These are phyloP conservation scores for Tetradesmus obliquus DNA, from an alignment of 139 green algal species.

Conservation along the genomic window DNA sequence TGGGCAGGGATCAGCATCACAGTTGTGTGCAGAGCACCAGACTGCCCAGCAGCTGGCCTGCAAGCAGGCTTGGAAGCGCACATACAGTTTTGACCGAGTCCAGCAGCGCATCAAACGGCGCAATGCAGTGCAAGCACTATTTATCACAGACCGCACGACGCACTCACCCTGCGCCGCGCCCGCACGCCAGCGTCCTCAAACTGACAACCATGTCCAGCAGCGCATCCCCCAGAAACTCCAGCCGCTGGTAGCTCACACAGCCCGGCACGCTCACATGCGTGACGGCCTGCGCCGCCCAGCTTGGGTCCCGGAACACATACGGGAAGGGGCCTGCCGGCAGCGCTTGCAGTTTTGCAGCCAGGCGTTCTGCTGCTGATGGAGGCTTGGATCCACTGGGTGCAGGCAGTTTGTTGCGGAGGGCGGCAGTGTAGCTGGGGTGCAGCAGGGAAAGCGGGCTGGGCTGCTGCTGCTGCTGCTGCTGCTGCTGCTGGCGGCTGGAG, in stretches of 20 bases:
- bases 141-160: not conserved
- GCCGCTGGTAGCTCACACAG: constrained; percentile 28
- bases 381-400: not conserved
- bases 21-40: no score
- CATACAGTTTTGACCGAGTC: no score
- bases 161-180: not conserved
- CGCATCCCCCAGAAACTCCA: constrained; percentile 49
- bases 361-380: not conserved
- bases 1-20: no score
- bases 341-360: not conserved
- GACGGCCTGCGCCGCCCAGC: constrained; percentile 31
- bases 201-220: constrained; percentile 44
- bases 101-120: no score
- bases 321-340: constrained; percentile 14
- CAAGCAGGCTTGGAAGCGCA: not conserved
- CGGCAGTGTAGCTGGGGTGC: not conserved
- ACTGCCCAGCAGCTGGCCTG: not conserved
- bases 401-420: not conserved
- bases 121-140: not conserved
- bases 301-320: constrained; percentile 24
- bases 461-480: not conserved
- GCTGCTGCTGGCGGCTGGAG: constrained; percentile 1
- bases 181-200: not conserved
- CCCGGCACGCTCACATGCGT: constrained; percentile 44
- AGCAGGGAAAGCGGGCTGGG: not conserved